phyloP scores from a whole-genome alignment of 2,329 filamentous ascomycete species.

The Ascocoryne sarcoides region DNA sequence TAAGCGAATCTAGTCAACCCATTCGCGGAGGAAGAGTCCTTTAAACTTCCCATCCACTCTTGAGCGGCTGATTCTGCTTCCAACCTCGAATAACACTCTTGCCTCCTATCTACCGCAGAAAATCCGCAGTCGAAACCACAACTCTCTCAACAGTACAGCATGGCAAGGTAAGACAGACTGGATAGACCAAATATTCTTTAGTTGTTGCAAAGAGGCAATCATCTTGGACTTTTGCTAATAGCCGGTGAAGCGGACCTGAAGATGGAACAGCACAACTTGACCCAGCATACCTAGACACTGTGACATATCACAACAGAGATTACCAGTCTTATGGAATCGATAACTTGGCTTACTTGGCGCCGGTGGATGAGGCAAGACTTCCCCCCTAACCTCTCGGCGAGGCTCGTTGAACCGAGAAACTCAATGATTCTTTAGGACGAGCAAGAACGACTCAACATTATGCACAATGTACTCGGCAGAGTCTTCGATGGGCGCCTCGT shows the following conservation, averaged over 20 bases:
- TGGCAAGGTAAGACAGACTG: neutral
- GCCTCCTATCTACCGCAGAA: too few species aligned
- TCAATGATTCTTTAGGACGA: slow-evolving; percentile 39
- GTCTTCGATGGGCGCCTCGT: slow-evolving; percentile 60
- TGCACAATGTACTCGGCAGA: slow-evolving; percentile 53
- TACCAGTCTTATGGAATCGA: slow-evolving; percentile 61
- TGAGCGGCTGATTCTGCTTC: too few species aligned
- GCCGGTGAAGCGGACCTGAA: neutral
- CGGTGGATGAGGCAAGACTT: slow-evolving; percentile 57
- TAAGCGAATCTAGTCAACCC: too few species aligned
- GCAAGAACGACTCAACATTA: slow-evolving; percentile 52
- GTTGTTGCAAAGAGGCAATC: neutral
- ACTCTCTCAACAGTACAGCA: too few species aligned
- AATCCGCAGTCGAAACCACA: too few species aligned
- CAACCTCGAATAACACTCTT: too few species aligned
- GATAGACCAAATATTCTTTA: neutral
- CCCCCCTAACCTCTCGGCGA: neutral
- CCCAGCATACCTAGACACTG: slow-evolving; percentile 47
- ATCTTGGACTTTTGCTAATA: neutral
- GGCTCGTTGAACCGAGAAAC: neutral
- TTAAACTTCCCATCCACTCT: too few species aligned
- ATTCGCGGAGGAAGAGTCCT: too few species aligned
- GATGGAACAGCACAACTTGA: slow-evolving; percentile 35
- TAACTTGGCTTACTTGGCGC: slow-evolving; percentile 56
- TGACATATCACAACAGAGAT: slow-evolving; percentile 51